These are phyloP conservation scores for Microbotryum silenes-acaulis DNA, from an alignment of 1,284 basidiomycete species.

Conservation along the genomic window DNA sequence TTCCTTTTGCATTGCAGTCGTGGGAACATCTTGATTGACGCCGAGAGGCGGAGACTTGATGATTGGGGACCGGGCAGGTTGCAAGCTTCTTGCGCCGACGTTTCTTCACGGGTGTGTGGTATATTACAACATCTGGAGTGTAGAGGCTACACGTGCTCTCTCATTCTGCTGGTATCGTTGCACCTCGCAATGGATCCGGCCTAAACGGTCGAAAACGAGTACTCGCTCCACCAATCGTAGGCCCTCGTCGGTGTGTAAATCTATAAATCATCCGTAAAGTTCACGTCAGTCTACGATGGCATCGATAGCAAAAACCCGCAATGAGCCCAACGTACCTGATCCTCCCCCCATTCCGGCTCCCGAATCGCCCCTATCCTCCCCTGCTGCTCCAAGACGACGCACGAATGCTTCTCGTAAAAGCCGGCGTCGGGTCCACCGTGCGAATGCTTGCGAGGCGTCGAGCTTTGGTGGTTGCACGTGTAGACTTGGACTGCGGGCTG, in stretches of 20 bases:
- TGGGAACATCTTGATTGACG: no score
- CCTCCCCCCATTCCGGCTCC: conserved; percentile 46
- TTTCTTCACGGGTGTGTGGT: no score
- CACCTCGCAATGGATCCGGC: neutral
- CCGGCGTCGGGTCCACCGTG: conserved; percentile 45
- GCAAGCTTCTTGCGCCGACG: no score
- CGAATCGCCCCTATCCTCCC: conserved; percentile 50
- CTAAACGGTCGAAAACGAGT: conserved; percentile 7
- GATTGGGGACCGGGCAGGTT: no score
- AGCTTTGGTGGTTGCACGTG: conserved; percentile 46
- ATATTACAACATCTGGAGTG: no score
- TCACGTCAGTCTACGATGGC: no score
- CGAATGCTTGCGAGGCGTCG: conserved; percentile 42
- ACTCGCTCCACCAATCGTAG: conserved; percentile 20
- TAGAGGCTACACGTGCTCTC: no score
- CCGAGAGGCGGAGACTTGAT: no score
- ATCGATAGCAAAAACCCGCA: neutral
- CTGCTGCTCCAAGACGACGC: conserved; percentile 50
- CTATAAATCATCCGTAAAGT: neutral
- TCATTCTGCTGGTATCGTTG: neutral
- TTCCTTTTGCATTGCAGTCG: no score
- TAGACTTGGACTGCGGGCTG: conserved; percentile 49
- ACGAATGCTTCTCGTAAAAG: conserved; percentile 45
- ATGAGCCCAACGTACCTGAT: conserved; percentile 43
- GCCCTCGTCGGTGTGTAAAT: conserved; percentile 2